Conservation (phyloP, 371 early-diverging fungal species). For the Mucor circinelloides region DNA sequence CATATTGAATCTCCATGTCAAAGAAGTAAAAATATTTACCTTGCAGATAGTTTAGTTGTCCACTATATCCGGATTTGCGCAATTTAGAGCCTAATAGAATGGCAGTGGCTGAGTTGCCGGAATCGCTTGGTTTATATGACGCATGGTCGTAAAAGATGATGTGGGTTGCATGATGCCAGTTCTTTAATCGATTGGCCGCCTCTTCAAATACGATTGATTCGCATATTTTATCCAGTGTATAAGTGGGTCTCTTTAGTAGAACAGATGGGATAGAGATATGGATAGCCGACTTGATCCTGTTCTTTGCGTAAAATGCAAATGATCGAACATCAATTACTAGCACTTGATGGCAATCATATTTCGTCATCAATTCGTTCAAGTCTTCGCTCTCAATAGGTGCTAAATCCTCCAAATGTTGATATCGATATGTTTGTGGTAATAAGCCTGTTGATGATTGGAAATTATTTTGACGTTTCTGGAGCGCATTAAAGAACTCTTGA, state of each 20-base stretch:
- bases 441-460: neutral
- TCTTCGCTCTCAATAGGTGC: constrained; percentile 4
- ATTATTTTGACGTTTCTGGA: constrained; percentile 18
- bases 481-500: constrained; percentile 26
- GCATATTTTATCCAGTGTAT: constrained; percentile 44
- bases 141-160: constrained; percentile 55
- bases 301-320: constrained; percentile 25
- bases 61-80: constrained; percentile 12
- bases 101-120: constrained; percentile 33
- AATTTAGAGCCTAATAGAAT: constrained; percentile 36
- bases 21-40: constrained; percentile 14
- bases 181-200: constrained; percentile 23
- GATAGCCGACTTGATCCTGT: constrained; percentile 41
- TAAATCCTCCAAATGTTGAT: constrained; percentile 10
- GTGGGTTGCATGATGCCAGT: constrained; percentile 39
- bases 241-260: constrained; percentile 48
- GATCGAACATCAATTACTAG: constrained; percentile 57
- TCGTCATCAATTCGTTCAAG: constrained; percentile 4
- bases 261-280: constrained; percentile 51
- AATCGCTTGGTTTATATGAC: constrained; percentile 36
- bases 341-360: neutral
- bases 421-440: neutral
- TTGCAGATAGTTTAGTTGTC: constrained; percentile 22
- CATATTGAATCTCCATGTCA: constrained; percentile 2
- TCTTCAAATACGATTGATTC: constrained; percentile 37